Base-by-base conservation (phyloP, 768 basidiomycete genomes). In the Pleurotus giganteus region DNA sequence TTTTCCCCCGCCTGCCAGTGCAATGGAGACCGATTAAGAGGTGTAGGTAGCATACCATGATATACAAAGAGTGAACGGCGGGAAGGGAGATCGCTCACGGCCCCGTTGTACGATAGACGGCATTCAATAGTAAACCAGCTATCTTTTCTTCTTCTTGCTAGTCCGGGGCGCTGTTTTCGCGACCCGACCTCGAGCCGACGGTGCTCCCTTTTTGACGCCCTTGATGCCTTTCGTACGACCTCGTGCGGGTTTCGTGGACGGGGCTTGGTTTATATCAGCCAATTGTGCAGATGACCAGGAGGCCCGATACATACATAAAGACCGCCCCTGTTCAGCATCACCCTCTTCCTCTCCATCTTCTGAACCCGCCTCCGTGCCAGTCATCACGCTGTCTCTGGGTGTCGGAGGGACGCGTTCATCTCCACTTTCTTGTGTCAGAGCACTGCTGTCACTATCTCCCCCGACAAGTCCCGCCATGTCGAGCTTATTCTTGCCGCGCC, bases 381-480 rank as follows among this genome's bases (percentile, higher is more conserved):
- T 89, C 15, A 83, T 75, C 28, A 83, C 77, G 58, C 88, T 89
- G 29, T 82, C 85, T 62, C 81, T 73, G 0, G 85, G 83, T 7
- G 85, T 86, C 23, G 79, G 83, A 15, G 69, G 73, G 4, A 69
- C 71, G 43, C 76, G 81, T 63, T 92, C 90, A 54, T 91, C 90
- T 5, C 84, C 88, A 57, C 88, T 91, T 67, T 91, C 89, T 65
- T 88, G 84, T 3, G 89, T 92, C 62, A 92, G 66, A 24, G 87
- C 90, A 59, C 90, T 91, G 62, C 88, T 89, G 59, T 91, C 90
- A 63, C 90, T 91, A 63, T 92, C 89, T 1, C 89, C 89, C 12
- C 82, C 84, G 2, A 91, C 81, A n/a, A 91, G 69, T 0, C 89
- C 89, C 0, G 88, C 87, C 70, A 86, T 72, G 54, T 84, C 81